Percentiles rank a stretch among this genome's conserved stretches.
Evolutionary conservation across 352 stramenopile genomes (phyloP).

Genomic region (Aphanomyces astaci): DNA sequence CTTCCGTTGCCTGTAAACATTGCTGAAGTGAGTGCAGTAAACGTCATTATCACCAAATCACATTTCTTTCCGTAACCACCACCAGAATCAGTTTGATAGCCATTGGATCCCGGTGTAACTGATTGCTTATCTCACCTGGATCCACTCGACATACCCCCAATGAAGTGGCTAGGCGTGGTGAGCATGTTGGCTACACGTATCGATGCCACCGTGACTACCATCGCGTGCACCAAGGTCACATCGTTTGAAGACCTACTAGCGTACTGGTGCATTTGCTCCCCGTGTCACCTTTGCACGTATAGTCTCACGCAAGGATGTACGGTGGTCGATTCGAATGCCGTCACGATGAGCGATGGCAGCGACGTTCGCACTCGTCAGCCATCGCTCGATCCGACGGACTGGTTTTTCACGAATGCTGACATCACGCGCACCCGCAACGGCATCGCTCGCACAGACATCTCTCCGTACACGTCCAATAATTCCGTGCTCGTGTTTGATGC

Average conservation of each 20-base stretch:
- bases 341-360: constrained; percentile 1
- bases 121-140: too few species aligned
- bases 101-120: too few species aligned
- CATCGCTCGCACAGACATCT: constrained; percentile 3
- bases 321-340: constrained; percentile 20
- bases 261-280: constrained; percentile 32
- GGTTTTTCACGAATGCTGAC: constrained; percentile 23
- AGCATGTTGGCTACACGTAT: too few species aligned
- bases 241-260: constrained; percentile 23
- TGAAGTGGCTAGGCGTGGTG: too few species aligned
- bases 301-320: constrained; percentile 26
- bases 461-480: constrained; percentile 13
- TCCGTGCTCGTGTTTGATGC: constrained; percentile 9
- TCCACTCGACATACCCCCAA: too few species aligned
- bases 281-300: constrained; percentile 37
- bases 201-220: too few species aligned
- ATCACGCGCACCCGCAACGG: constrained; percentile 19
- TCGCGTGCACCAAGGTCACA: not conserved
- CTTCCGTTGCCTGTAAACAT: too few species aligned
- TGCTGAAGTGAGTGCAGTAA: too few species aligned
- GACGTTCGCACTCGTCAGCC: constrained; percentile 18
- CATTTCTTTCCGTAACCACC: too few species aligned
- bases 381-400: constrained; percentile 7
- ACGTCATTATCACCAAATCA: too few species aligned
- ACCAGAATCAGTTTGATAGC: too few species aligned